A percentile compares a stretch with the other conserved stretches of the same genome.
These are phyloP conservation scores for Plasmodium fragile DNA, from an alignment of 169 alveolate species.

Conservation along the genomic window DNA sequence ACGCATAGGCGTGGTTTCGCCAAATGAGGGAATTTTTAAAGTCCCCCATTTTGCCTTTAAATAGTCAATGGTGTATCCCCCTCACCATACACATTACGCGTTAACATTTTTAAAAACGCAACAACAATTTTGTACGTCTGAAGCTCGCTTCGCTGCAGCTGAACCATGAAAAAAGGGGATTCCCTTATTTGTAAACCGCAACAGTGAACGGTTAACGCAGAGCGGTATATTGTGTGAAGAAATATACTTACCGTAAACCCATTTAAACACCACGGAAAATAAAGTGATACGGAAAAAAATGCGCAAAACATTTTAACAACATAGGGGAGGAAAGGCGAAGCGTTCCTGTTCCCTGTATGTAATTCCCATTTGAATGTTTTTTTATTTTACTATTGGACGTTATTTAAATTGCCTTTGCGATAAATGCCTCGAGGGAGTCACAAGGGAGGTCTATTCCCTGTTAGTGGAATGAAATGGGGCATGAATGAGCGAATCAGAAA, in stretches of 20 bases:
- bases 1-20: neutral
- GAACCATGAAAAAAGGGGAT: neutral
- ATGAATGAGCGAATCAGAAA: slow-evolving; percentile 80
- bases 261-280: neutral
- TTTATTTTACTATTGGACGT: neutral
- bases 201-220: neutral
- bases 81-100: neutral
- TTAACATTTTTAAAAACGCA: neutral
- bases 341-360: neutral
- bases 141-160: neutral
- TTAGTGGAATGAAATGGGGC: slow-evolving; percentile 82
- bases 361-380: neutral
- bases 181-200: neutral
- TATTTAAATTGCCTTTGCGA: neutral
- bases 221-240: neutral
- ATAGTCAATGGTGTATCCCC: neutral
- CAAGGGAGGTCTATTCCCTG: slow-evolving; percentile 80
- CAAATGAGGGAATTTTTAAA: neutral
- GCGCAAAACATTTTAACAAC: neutral
- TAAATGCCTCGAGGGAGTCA: slow-evolving; percentile 76
- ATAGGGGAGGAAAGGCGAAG: neutral
- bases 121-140: neutral
- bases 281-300: neutral
- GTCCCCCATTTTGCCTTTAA: neutral
- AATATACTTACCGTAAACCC: neutral